A percentile compares a stretch with the other conserved stretches of the same genome.
Conservation (phyloP, 257 asterid genomes). For the Asclepias syriaca region DNA sequence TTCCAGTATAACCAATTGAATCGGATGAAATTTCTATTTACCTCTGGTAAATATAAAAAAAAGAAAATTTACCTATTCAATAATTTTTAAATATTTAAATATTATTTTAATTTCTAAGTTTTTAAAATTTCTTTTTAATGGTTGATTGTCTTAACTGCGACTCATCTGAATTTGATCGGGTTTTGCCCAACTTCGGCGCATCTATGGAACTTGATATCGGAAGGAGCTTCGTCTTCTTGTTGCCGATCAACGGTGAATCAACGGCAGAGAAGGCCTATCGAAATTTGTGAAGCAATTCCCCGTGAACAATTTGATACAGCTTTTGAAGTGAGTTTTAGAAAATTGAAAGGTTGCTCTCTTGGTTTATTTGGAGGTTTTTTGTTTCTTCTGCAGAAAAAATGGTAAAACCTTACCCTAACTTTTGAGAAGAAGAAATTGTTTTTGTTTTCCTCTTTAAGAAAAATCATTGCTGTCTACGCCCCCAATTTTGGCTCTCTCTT, state of each 20-base stretch:
- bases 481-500: not conserved
- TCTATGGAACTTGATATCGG: constrained; percentile 55
- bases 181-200: constrained; percentile 57
- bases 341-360: not conserved
- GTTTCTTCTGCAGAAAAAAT: not conserved
- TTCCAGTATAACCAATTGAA: not conserved
- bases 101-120: too few relatives aligned
- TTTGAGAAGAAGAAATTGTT: too few relatives aligned
- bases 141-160: not conserved
- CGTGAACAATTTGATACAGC: constrained; percentile 95
- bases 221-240: constrained; percentile 89
- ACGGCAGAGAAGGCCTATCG: constrained; percentile 98
- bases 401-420: not conserved
- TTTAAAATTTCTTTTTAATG: too few relatives aligned
- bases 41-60: too few relatives aligned
- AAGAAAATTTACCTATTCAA: too few relatives aligned
- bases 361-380: not conserved
- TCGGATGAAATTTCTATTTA: too few relatives aligned
- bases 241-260: constrained; percentile 93
- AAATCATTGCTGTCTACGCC: not conserved
- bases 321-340: constrained; percentile 54
- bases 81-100: too few relatives aligned
- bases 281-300: constrained; percentile 90
- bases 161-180: not conserved
- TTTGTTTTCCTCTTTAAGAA: not conserved